A percentile compares a stretch with the other conserved stretches of the same genome.
phyloP scores from a whole-genome alignment of 1,139 yeast genomes.

The Zygosaccharomyces sapae region DNA sequence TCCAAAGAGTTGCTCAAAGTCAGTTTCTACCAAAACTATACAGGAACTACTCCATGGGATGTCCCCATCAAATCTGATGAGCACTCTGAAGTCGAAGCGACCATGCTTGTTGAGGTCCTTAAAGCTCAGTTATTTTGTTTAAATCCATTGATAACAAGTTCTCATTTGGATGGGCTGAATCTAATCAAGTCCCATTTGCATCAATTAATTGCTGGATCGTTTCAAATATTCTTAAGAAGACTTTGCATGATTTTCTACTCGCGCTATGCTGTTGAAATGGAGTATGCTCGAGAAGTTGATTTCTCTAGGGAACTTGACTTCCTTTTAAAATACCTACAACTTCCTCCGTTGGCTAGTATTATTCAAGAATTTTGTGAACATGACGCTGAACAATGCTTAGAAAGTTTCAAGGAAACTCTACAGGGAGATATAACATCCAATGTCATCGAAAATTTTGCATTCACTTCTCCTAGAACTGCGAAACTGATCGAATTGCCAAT shows the following conservation, averaged over 20 bases:
- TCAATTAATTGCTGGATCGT: constrained; percentile 15
- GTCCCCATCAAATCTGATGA: background rate
- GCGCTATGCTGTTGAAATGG: constrained; percentile 14
- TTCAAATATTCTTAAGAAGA: constrained; percentile 22
- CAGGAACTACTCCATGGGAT: background rate
- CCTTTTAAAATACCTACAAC: constrained; percentile 49
- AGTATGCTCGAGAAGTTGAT: background rate
- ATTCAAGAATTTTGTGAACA: constrained; percentile 18
- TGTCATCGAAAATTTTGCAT: background rate
- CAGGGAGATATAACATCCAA: background rate
- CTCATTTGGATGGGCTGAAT: constrained; percentile 1
- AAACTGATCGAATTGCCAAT: constrained; percentile 57
- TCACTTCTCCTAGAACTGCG: constrained; percentile 53
- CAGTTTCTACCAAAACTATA: background rate
- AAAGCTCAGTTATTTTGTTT: background rate
- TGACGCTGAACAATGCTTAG: constrained; percentile 6
- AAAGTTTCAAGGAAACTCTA: constrained; percentile 1
- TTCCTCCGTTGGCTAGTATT: constrained; percentile 43
- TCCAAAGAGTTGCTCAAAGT: constrained; percentile 16
- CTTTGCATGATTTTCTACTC: constrained; percentile 15
- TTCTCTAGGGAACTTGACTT: constrained; percentile 49
- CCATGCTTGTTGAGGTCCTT: background rate
- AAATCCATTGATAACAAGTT: background rate
- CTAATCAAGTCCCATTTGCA: constrained; percentile 10
- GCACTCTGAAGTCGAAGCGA: background rate